Percentiles rank a stretch among this genome's conserved stretches.
phyloP scores from a whole-genome alignment of 768 basidiomycete species.

The Mycena sanguinolenta region DNA sequence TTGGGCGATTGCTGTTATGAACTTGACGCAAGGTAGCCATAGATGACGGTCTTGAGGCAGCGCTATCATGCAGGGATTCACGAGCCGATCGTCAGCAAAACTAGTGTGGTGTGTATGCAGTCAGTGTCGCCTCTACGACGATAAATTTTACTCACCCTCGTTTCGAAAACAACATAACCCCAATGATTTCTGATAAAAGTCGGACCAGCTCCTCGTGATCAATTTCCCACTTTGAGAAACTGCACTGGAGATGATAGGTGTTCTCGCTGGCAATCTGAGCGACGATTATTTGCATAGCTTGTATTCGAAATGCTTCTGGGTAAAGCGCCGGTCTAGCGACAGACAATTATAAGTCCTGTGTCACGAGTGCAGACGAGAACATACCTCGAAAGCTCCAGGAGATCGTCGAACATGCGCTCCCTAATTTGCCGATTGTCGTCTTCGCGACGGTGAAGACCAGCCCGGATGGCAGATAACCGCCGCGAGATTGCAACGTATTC shows the following conservation, averaged over 20 bases:
- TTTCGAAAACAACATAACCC: slow-evolving; percentile 8
- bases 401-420: slow-evolving; percentile 11
- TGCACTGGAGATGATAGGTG: no score
- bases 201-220: no score
- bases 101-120: neutral
- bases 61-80: neutral
- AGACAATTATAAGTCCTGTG: neutral
- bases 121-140: neutral
- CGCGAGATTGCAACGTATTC: no score
- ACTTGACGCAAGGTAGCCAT: slow-evolving; percentile 10
- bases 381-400: slow-evolving; percentile 4
- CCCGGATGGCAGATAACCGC: no score
- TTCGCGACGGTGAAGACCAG: no score
- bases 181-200: no score
- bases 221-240: no score
- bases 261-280: no score
- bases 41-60: neutral
- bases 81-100: neutral
- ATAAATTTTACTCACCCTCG: neutral
- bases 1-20: neutral
- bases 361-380: neutral
- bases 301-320: no score
- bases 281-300: no score
- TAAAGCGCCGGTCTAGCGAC: slow-evolving; percentile 10
- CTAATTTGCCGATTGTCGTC: no score